Base-by-base conservation (phyloP, 441 rosid genomes). In the Gossypium armourianum region DNA sequence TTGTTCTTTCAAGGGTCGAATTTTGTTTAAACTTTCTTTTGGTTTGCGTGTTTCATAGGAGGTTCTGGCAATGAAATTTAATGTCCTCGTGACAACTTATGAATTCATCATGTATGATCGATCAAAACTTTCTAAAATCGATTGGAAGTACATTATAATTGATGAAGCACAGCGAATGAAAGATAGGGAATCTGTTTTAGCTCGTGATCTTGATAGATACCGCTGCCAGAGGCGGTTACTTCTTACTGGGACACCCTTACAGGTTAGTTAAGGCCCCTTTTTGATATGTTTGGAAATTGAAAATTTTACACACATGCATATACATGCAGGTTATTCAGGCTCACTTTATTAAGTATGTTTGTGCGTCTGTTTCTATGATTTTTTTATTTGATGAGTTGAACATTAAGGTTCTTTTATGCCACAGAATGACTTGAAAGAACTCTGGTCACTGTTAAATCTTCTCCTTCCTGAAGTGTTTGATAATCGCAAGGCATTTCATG, bases 161-260 rank as follows among this genome's bases (percentile, higher is more conserved):
- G 99, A 96, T 79, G 99, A 96, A 81, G 99, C 99, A 66, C 99
- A 96, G 75, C 86, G 99, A 77, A 96, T 96, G 98, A 96, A 96
- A 79, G 99, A 96, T 78, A 86, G 99, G 71, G 98, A 96, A 74
- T 96, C 99, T 29, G 99, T 96, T 86, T 84, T 96, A 84, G 99
- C 99, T 58, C 96, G 99, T 70, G 99, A 96, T 89, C 99, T 96
- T 84, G 99, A 96, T 78, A 86, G 98, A 67, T 96, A 96, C 74
- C 96, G 96, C 50, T 96, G 99, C 78, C 98, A 92, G 81, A 86
- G 99, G 86, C 96, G 99, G 74, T 87, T 96, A 36, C 98, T 96
- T 84, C 98, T 96, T 72, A 96, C 99, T 6, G 99, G 99, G 81
- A 96, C 99, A 58, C 99, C 99, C 54, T 85, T 96, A 70, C 99